Evolutionary conservation across 768 basidiomycete genomes (phyloP).

Genomic region (Tricholoma sp.): DNA sequence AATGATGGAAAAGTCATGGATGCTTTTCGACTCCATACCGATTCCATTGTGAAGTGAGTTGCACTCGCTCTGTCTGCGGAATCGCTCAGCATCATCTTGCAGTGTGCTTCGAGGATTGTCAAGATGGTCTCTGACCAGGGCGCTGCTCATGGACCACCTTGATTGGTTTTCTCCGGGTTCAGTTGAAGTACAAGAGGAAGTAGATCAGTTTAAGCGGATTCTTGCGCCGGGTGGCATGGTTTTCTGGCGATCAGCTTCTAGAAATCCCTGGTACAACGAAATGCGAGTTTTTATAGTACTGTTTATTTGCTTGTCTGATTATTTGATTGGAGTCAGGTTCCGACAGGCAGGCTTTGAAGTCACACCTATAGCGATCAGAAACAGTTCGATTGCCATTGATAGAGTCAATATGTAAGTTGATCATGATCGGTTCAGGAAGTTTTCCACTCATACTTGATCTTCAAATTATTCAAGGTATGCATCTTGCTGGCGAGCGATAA

Average conservation of each 20-base stretch:
- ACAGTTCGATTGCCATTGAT: slow-evolving; percentile 51
- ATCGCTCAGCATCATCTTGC: not conserved
- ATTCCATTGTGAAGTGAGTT: slow-evolving; percentile 60
- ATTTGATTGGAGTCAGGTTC: slow-evolving; percentile 31
- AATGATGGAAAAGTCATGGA: slow-evolving; percentile 41
- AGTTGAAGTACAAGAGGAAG: slow-evolving; percentile 45
- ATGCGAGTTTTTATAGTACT: slow-evolving; percentile 22
- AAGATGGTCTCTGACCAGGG: slow-evolving; percentile 47
- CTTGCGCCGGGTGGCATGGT: slow-evolving; percentile 55
- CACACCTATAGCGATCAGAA: slow-evolving; percentile 44
- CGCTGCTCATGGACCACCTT: slow-evolving; percentile 69
- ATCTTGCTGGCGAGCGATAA: slow-evolving; percentile 29
- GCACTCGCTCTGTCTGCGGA: not conserved
- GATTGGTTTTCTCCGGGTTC: slow-evolving; percentile 53
- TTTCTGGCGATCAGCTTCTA: slow-evolving; percentile 62
- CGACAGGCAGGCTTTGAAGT: slow-evolving; percentile 49
- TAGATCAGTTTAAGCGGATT: slow-evolving; percentile 50
- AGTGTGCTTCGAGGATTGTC: slow-evolving; percentile 30
- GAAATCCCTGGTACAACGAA: slow-evolving; percentile 61
- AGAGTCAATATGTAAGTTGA: slow-evolving; percentile 61
- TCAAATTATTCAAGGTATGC: slow-evolving; percentile 24
- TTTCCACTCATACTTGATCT: not conserved
- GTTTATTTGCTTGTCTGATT: not conserved
- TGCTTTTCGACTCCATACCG: slow-evolving; percentile 66
- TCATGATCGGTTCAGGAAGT: not conserved